Evolutionary conservation across 345 rosid species (phyloP).

Genomic region (Melaleuca alternifolia): DNA sequence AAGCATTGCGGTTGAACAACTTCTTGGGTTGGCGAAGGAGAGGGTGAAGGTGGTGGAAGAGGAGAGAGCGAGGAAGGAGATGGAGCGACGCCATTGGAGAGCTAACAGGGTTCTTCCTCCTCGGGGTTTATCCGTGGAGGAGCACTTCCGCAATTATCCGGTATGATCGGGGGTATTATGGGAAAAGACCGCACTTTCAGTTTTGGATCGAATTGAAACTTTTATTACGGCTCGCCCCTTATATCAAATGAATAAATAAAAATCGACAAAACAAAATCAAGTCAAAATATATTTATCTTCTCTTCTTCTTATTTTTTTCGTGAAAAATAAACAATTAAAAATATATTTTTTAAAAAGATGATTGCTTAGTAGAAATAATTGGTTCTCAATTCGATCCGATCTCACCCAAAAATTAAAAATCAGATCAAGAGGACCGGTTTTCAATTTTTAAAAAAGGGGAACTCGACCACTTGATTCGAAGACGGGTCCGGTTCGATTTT

Average conservation of each 20-base stretch:
- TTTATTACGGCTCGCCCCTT: not conserved
- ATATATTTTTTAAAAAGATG: too few species aligned
- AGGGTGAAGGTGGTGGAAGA: not conserved
- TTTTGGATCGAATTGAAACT: not conserved
- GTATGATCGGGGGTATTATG: not conserved
- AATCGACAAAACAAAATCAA: too few species aligned
- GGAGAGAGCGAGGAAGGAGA: conserved; percentile 25
- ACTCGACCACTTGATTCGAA: too few species aligned
- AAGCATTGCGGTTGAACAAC: not conserved
- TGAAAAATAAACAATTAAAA: too few species aligned
- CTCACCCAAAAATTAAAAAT: too few species aligned
- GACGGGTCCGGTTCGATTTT: too few species aligned
- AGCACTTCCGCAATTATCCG: not conserved
- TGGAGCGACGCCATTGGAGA: conserved; percentile 45
- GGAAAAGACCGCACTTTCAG: rapidly evolving
- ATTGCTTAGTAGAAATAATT: too few species aligned
- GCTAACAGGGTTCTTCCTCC: not conserved
- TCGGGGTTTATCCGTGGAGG: conserved; percentile 33
- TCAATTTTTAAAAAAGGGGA: too few species aligned
- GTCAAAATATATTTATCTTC: too few species aligned
- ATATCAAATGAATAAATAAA: not conserved
- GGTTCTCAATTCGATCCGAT: too few species aligned
- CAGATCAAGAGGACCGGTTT: too few species aligned
- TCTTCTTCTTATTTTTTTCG: too few species aligned
- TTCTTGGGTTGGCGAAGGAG: not conserved